Conservation (phyloP, 805 yeast species). For the Cyberlindnera galapagoensis region DNA sequence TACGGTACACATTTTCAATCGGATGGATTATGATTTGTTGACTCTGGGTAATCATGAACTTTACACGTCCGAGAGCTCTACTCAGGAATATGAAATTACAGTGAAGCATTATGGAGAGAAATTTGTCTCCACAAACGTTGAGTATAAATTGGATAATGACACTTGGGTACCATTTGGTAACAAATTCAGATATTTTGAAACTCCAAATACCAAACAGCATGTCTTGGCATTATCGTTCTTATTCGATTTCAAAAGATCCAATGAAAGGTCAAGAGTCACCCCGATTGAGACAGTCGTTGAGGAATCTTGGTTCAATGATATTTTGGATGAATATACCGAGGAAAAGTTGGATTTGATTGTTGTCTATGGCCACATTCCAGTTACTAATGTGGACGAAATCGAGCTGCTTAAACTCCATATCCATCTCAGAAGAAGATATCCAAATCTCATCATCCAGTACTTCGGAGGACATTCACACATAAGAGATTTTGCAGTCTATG, state of each 20-base stretch:
- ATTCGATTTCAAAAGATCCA: constrained; percentile 64
- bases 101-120: constrained; percentile 53
- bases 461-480: constrained; percentile 95
- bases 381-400: constrained; percentile 32
- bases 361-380: constrained; percentile 77
- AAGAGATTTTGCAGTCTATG: constrained; percentile 72
- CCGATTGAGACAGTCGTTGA: constrained; percentile 48
- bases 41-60: constrained; percentile 92
- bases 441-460: constrained; percentile 64
- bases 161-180: constrained; percentile 60
- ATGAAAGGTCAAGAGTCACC: constrained; percentile 55
- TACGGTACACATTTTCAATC: constrained; percentile 57
- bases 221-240: constrained; percentile 72
- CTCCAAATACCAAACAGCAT: constrained; percentile 44
- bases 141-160: constrained; percentile 38
- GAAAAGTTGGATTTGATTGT: constrained; percentile 56
- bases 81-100: constrained; percentile 56
- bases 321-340: constrained; percentile 28
- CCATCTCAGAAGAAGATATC: constrained; percentile 50
- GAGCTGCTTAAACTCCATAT: constrained; percentile 30
- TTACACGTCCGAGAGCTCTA: constrained; percentile 58
- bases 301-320: constrained; percentile 59
- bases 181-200: constrained; percentile 56
- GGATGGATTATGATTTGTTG: constrained; percentile 65
- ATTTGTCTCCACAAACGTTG: constrained; percentile 71